Evolutionary conservation across 352 stramenopile species (phyloP).

Genomic region (Phytophthora rubi): DNA sequence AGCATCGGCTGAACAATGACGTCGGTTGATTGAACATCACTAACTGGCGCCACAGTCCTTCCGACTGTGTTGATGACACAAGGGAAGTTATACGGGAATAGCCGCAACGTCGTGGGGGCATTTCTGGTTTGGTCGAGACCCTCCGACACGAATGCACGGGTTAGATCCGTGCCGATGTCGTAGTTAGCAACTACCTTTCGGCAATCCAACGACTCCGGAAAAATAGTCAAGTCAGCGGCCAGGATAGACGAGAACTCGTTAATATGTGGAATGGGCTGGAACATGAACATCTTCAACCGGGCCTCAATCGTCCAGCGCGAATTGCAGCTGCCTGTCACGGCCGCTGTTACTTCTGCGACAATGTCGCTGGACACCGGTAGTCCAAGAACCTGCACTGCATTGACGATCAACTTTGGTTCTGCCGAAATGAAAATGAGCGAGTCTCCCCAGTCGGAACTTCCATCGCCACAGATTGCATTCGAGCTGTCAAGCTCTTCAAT

Average conservation of each 20-base stretch:
- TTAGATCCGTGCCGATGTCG: constrained; percentile 20
- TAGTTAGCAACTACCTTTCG: constrained; percentile 20
- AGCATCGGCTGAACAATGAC: constrained; percentile 39
- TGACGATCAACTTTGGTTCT: constrained; percentile 32
- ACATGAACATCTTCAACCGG: constrained; percentile 42
- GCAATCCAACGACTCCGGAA: constrained; percentile 36
- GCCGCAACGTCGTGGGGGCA: constrained; percentile 36
- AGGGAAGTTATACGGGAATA: constrained; percentile 47
- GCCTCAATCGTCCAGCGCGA: constrained; percentile 39
- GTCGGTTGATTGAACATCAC: constrained; percentile 17
- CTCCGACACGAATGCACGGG: constrained; percentile 38
- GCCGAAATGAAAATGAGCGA: constrained; percentile 41
- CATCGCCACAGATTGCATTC: constrained; percentile 31
- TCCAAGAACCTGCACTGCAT: constrained; percentile 21
- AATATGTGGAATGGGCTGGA: constrained; percentile 42
- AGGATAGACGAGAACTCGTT: constrained; percentile 43
- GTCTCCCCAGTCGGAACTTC: constrained; percentile 34
- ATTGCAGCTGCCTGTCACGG: constrained; percentile 19
- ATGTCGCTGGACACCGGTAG: constrained; percentile 37
- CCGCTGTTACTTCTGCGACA: constrained; percentile 26
- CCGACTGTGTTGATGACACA: constrained; percentile 32
- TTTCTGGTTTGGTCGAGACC: constrained; percentile 41
- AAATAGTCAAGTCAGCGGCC: constrained; percentile 41
- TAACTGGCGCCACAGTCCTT: constrained; percentile 21
- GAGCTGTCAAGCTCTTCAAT: constrained; percentile 25